phyloP scores from a whole-genome alignment of 441 rosid genomes.

The Gossypium schwendimanii region DNA sequence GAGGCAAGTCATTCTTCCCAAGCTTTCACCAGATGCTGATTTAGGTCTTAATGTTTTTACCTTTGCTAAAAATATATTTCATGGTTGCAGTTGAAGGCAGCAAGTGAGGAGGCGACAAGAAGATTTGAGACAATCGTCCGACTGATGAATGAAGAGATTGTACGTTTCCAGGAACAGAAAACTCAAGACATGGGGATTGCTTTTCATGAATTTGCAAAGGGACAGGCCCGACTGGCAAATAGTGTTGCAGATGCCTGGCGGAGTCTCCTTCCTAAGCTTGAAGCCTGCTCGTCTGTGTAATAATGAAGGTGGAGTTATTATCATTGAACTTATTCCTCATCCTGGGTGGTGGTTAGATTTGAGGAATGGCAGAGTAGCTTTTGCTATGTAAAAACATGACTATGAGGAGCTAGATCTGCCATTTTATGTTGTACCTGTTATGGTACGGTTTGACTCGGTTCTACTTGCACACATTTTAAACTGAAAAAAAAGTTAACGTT shows the following conservation, averaged over 20 bases:
- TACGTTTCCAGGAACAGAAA: constrained; percentile 84
- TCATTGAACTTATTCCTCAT: constrained; percentile 10
- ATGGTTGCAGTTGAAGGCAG: constrained; percentile 65
- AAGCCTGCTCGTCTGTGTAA: constrained; percentile 48
- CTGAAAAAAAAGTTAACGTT: neutral
- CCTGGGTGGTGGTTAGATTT: neutral
- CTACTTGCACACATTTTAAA: constrained; percentile 23
- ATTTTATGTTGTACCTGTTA: constrained; percentile 15
- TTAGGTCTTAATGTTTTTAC: neutral
- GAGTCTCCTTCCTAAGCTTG: constrained; percentile 92
- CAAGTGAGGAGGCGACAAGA: constrained; percentile 69
- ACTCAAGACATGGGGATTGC: constrained; percentile 82
- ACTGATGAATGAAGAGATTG: constrained; percentile 84
- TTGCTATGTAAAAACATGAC: constrained; percentile 17
- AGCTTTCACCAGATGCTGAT: neutral
- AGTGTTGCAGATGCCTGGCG: constrained; percentile 90
- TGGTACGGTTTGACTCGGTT: neutral
- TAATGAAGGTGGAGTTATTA: constrained; percentile 13
- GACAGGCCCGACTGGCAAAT: constrained; percentile 86
- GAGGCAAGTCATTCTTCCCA: constrained; percentile 43
- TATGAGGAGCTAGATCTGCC: constrained; percentile 13
- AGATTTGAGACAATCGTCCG: constrained; percentile 69
- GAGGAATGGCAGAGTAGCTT: constrained; percentile 9
- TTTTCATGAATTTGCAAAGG: constrained; percentile 88
- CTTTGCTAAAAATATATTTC: constrained; percentile 11